Conservation (phyloP, 2,329 filamentous ascomycete species). For the Sclerotinia subarctica region DNA sequence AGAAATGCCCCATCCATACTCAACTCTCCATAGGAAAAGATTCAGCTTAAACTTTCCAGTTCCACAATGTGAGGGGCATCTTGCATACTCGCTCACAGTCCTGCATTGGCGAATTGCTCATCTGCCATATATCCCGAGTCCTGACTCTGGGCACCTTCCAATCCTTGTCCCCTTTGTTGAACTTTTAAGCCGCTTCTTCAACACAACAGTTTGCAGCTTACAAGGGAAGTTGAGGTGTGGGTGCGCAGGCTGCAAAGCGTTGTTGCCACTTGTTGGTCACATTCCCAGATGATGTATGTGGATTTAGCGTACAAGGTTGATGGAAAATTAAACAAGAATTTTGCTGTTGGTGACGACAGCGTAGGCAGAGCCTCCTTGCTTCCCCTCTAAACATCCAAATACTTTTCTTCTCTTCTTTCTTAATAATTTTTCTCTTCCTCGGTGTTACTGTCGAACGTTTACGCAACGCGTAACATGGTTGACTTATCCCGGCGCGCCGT, state of each 20-base stretch:
- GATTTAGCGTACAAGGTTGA: neutral
- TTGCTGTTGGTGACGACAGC: neutral
- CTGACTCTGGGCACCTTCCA: neutral
- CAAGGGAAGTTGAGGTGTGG: neutral
- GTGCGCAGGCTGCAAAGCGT: neutral
- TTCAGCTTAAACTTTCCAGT: neutral
- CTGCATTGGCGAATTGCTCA: neutral
- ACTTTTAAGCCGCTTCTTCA: slow-evolving; percentile 7
- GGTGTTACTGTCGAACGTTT: neutral
- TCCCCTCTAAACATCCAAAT: neutral
- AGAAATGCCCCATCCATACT: neutral
- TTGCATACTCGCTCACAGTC: neutral
- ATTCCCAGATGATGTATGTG: slow-evolving; percentile 12
- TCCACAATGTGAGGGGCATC: slow-evolving; percentile 13
- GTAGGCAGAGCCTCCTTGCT: neutral
- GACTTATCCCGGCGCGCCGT: neutral
- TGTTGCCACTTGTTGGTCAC: slow-evolving; percentile 3
- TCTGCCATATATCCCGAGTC: neutral
- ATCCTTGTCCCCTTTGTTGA: neutral
- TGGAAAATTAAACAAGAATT: slow-evolving; percentile 3
- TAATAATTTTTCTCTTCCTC: neutral
- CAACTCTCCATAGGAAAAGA: neutral
- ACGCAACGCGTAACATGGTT: neutral
- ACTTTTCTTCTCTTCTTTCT: neutral
- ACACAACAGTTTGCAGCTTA: neutral